A percentile compares a stretch with the other conserved stretches of the same genome.
These are phyloP conservation scores for Leishmania tropica DNA, from an alignment of 208 protist species.

Conservation along the genomic window DNA sequence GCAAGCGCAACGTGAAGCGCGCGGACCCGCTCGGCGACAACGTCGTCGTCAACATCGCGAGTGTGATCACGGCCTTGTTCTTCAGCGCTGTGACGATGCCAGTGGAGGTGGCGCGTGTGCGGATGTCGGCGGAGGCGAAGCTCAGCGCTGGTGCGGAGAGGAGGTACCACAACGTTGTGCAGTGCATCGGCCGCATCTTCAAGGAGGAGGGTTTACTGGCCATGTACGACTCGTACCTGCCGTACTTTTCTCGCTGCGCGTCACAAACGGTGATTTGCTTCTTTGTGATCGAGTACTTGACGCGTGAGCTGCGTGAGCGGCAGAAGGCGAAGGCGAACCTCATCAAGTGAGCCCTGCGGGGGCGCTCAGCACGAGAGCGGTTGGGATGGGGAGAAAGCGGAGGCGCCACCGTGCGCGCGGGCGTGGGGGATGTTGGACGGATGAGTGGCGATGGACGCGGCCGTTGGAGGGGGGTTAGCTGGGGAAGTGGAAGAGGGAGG, in stretches of 20 bases:
- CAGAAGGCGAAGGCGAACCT: background rate
- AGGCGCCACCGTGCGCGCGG: too few species aligned
- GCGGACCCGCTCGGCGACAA: conserved; percentile 53
- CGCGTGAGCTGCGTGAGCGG: conserved; percentile 33
- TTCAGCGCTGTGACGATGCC: conserved; percentile 91
- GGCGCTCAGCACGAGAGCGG: background rate
- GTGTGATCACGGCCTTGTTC: conserved; percentile 82
- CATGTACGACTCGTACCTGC: conserved; percentile 88
- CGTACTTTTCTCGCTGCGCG: conserved; percentile 90
- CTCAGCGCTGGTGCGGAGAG: conserved; percentile 41
- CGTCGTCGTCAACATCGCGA: conserved; percentile 80
- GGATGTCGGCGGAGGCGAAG: conserved; percentile 89
- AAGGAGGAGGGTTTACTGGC: conserved; percentile 78
- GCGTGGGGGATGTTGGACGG: background rate
- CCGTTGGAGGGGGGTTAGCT: background rate
- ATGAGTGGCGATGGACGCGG: background rate
- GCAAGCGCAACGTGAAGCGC: conserved; percentile 44
- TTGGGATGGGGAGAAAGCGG: background rate
- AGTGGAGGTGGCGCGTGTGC: conserved; percentile 87
- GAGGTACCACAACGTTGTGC: conserved; percentile 77
- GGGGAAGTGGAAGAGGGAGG: background rate
- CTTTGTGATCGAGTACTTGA: conserved; percentile 88
- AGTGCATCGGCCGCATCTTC: conserved; percentile 77
- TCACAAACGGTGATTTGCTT: conserved; percentile 92
- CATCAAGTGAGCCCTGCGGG: background rate